Evolutionary conservation across 1,139 yeast genomes (phyloP).

Genomic region (Diutina siamensis): DNA sequence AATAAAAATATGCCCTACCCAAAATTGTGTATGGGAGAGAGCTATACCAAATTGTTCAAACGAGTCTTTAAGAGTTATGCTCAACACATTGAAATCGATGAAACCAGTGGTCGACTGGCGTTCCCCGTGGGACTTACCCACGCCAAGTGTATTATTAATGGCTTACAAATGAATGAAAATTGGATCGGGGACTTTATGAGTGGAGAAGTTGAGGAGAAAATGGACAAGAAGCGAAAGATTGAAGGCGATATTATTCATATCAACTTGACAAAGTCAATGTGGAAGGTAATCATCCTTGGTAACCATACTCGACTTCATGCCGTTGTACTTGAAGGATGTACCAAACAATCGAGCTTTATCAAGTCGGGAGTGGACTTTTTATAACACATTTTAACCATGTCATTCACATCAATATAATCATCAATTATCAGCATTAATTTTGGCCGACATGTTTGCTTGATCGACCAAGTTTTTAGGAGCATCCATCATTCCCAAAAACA

Average conservation of each 20-base stretch:
- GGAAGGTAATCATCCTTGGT: conserved; percentile 22
- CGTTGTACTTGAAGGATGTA: conserved; percentile 21
- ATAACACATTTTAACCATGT: too few relatives aligned
- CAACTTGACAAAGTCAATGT: conserved; percentile 20
- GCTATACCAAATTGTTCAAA: conserved; percentile 15
- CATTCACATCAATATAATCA: too few relatives aligned
- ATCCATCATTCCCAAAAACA: conserved; percentile 71
- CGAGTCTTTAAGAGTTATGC: conserved; percentile 17
- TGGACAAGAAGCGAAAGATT: conserved; percentile 7
- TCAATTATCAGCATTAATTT: conserved; percentile 33
- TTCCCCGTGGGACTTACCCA: conserved; percentile 19
- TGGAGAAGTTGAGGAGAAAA: background rate
- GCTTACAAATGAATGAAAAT: conserved; percentile 21
- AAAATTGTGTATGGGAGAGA: conserved; percentile 18
- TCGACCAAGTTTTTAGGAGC: conserved; percentile 59
- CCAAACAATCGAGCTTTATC: conserved; percentile 15
- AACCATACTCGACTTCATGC: conserved; percentile 18
- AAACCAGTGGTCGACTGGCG: conserved; percentile 12
- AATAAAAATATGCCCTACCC: conserved; percentile 19
- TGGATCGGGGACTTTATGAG: conserved; percentile 24
- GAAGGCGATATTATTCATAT: conserved; percentile 28
- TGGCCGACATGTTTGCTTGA: conserved; percentile 52
- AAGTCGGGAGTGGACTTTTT: conserved; percentile 15
- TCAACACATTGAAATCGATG: conserved; percentile 15
- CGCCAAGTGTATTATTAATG: conserved; percentile 24